phyloP scores from a whole-genome alignment of 2,329 filamentous ascomycete species.

The Sarocladium strictum region DNA sequence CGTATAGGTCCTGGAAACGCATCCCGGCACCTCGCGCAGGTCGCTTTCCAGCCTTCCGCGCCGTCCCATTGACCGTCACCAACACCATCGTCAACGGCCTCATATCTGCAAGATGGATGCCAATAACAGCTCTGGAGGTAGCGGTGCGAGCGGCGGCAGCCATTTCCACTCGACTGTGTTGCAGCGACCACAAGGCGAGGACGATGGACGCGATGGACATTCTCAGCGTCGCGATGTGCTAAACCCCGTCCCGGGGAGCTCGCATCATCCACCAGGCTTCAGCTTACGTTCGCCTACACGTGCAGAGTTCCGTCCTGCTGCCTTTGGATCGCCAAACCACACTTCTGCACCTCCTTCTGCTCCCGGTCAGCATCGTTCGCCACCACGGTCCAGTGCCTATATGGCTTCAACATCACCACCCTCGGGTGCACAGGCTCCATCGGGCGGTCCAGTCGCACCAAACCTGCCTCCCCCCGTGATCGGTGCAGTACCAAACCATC shows the following conservation, averaged over 20 bases:
- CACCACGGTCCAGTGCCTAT: constrained; percentile 22
- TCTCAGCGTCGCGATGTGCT: constrained; percentile 41
- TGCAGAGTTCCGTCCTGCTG: constrained; percentile 25
- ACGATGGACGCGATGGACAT: constrained; percentile 21
- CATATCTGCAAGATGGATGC: neutral
- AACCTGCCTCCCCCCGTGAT: constrained; percentile 24
- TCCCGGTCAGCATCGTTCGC: constrained; percentile 14
- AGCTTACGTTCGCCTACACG: constrained; percentile 44
- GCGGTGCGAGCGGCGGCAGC: constrained; percentile 29
- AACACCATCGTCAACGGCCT: neutral
- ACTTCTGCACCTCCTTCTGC: neutral
- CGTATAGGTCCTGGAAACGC: constrained; percentile 8
- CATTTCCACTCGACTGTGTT: constrained; percentile 45
- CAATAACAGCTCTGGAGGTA: neutral
- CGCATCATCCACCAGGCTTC: constrained; percentile 27
- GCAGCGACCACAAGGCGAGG: constrained; percentile 30
- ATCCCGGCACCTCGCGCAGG: constrained; percentile 6
- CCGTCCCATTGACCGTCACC: neutral
- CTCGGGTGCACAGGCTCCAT: constrained; percentile 17
- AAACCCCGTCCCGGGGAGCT: constrained; percentile 28
- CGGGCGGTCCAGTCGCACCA: constrained; percentile 23
- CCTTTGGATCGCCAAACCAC: constrained; percentile 11
- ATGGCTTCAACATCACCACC: constrained; percentile 28
- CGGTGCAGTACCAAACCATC: constrained; percentile 13
- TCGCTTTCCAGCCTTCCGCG: neutral